Percentiles rank a stretch among this genome's conserved stretches.
Evolutionary conservation across 2,329 filamentous ascomycete genomes (phyloP).

Genomic region (Phaeosphaeria sp.): DNA sequence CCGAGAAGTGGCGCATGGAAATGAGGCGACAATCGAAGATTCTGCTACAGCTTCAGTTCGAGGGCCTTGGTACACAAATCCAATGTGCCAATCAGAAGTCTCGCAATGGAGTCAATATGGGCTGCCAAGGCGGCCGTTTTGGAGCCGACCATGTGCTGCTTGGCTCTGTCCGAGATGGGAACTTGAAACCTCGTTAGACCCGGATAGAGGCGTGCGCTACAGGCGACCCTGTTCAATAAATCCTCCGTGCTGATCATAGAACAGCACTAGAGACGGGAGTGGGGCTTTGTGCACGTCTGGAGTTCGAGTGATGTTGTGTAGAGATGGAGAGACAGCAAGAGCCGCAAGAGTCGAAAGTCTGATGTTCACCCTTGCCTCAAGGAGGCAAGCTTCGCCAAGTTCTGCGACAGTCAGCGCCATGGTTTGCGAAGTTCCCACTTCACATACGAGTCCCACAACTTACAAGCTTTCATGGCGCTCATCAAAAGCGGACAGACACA

Average conservation of each 20-base stretch:
- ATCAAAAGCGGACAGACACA: background rate
- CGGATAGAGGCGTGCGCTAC: slow-evolving; percentile 15
- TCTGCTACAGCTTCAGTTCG: slow-evolving; percentile 42
- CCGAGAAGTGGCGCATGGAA: slow-evolving; percentile 22
- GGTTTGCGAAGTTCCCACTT: background rate
- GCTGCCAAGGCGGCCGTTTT: slow-evolving; percentile 38
- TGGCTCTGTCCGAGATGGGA: slow-evolving; percentile 20
- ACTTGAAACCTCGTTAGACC: slow-evolving; percentile 32
- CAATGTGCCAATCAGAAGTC: slow-evolving; percentile 32
- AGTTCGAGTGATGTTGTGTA: background rate
- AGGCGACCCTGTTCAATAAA: background rate
- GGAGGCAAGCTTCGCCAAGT: slow-evolving; percentile 1
- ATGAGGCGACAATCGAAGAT: slow-evolving; percentile 27
- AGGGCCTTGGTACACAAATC: slow-evolving; percentile 33
- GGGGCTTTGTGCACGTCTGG: background rate
- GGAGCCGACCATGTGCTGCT: slow-evolving; percentile 21
- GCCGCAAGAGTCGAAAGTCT: slow-evolving; percentile 2
- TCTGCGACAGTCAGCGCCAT: background rate
- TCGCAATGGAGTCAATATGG: slow-evolving; percentile 19
- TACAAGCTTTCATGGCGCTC: slow-evolving; percentile 1
- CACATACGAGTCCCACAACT: background rate
- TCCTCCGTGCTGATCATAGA: slow-evolving; percentile 14
- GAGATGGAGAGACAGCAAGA: slow-evolving; percentile 3
- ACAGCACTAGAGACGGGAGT: slow-evolving; percentile 3
- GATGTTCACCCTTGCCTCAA: background rate